Conservation (phyloP, 2,329 filamentous ascomycete genomes). For the Cladosporium colombiae region DNA sequence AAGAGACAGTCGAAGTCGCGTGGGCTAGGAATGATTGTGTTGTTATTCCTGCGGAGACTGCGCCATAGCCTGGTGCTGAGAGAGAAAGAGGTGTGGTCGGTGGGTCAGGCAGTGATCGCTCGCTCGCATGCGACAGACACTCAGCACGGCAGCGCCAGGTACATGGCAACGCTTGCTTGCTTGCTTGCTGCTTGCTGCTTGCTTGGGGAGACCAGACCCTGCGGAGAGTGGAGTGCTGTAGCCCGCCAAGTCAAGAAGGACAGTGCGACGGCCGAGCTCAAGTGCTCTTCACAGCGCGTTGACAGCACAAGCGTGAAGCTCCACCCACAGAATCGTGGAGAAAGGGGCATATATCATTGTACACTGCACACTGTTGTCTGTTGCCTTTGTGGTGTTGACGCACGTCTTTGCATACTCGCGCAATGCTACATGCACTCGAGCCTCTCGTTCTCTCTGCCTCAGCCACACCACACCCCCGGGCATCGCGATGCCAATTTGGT, state of each 20-base stretch:
- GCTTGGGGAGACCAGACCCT: background rate
- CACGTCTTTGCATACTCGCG: background rate
- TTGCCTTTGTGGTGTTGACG: background rate
- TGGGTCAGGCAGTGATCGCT: slow-evolving; percentile 7
- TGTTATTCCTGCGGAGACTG: background rate
- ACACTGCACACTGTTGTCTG: background rate
- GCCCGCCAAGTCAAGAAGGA: background rate
- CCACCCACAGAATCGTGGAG: background rate
- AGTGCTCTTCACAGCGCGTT: background rate
- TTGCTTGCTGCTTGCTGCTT: slow-evolving; percentile 5
- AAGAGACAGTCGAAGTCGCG: background rate
- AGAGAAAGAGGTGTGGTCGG: background rate
- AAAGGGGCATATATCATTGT: background rate
- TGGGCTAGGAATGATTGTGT: background rate
- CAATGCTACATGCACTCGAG: background rate
- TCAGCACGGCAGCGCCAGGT: background rate
- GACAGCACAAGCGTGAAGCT: background rate
- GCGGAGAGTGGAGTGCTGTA: background rate
- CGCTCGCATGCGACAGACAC: slow-evolving; percentile 5
- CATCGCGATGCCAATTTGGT: background rate
- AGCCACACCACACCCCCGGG: background rate
- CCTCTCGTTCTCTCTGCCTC: background rate
- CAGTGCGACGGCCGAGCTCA: background rate
- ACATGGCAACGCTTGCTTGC: background rate
- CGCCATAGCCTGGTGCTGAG: background rate